Percentiles rank a stretch among this genome's conserved stretches.
Conservation (phyloP, 768 basidiomycete species). For the Trametes coccinea region DNA sequence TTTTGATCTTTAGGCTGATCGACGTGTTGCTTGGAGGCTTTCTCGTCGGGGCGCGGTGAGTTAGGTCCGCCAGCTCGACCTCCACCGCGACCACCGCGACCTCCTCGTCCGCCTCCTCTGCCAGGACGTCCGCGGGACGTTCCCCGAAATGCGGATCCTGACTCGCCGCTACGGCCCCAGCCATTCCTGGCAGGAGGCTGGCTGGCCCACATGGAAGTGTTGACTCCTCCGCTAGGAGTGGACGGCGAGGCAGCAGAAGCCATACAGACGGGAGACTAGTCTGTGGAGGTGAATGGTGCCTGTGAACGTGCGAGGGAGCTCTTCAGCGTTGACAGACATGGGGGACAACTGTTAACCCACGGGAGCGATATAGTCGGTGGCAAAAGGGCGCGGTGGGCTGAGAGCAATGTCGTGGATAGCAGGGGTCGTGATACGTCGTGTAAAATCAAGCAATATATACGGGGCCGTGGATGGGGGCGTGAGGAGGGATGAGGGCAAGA, state of each 20-base stretch:
- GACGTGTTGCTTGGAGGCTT: slow-evolving; percentile 12
- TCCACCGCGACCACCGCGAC: slow-evolving; percentile 35
- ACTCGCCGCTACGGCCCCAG: slow-evolving; percentile 28
- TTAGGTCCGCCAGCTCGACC: slow-evolving; percentile 30
- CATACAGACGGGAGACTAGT: slow-evolving; percentile 15
- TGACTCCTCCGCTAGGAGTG: slow-evolving; percentile 22
- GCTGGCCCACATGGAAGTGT: slow-evolving; percentile 26
- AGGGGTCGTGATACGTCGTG: slow-evolving; percentile 6
- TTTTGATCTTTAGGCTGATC: slow-evolving; percentile 23
- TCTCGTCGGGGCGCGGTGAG: slow-evolving; percentile 25
- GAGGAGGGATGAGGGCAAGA: slow-evolving; percentile 4
- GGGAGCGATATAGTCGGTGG: not conserved
- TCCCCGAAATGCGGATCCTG: slow-evolving; percentile 29
- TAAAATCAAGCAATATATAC: slow-evolving; percentile 4
- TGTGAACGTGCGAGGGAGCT: slow-evolving; percentile 1
- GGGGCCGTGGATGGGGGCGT: slow-evolving; percentile 9
- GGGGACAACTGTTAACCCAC: slow-evolving; percentile 9
- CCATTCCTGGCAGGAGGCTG: slow-evolving; percentile 20
- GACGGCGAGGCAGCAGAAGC: slow-evolving; percentile 27
- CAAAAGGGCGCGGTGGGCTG: not conserved
- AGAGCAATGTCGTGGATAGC: not conserved
- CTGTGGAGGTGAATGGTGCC: not conserved
- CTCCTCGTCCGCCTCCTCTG: slow-evolving; percentile 34
- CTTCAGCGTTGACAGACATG: slow-evolving; percentile 7
- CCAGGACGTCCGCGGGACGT: slow-evolving; percentile 20